Base-by-base conservation (phyloP, 805 yeast species). In the Saturnispora halmiae region DNA sequence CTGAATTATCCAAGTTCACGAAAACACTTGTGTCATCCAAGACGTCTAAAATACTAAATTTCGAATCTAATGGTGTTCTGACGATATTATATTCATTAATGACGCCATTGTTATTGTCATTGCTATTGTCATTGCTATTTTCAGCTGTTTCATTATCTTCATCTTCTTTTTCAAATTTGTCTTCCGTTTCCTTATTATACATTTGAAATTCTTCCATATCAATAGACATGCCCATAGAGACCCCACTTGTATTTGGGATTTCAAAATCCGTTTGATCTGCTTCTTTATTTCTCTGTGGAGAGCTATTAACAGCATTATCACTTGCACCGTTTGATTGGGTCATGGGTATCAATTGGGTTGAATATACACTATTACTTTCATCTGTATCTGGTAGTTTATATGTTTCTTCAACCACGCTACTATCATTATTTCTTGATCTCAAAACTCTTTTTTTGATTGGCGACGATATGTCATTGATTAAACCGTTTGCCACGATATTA, bases 211-310 rank as follows among this genome's bases (percentile, higher is more conserved):
- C n/a, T n/a, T n/a, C 10, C 10, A 22, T 22, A 22, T 22, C 26
- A 22, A 22, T 6, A 22, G 15, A 18, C 21, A 4, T 6, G 4
- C 34, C 34, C 13, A 31, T 19, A 6, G 46, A 45, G 2, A 36
- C 26, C 6, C 33, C 38, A 31, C 50, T 47, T 2, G 50, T 47
- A 22, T 47, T 47, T n/a, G 50, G 50, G 3, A 47, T 27, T 18
- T 46, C 49, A 21, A 36, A 27, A 10, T 37, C 44, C 2, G 39
- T 35, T n/a, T 15, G 13, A 16, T 38, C 44, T 29, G 21, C 36
- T 5, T 32, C 37, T 11, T 21, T 35, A 11, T 27, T 16, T 20
- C n/a, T n/a, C n/a, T 31, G 34, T n/a, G 39, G 33, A 6, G 39
- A 36, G 16, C 34, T 36, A 21, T 10, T n/a, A 13, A 22, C 26